Base-by-base conservation (phyloP, 2,329 filamentous ascomycete genomes). In the Colletotrichum liaoningense region DNA sequence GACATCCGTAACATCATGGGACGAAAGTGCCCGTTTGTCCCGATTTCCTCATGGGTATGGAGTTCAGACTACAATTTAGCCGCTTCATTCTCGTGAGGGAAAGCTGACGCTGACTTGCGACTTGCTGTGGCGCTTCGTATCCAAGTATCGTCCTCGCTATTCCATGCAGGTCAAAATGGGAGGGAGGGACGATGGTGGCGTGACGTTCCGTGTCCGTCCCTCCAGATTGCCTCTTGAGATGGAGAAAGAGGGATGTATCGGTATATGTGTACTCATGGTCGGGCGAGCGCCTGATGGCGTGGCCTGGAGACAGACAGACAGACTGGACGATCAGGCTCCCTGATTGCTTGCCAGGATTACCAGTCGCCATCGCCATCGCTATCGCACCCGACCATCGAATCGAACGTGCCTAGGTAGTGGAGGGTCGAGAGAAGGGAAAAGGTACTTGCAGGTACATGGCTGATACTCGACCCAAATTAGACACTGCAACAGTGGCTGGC, bases 401-500 rank as follows among this genome's bases (percentile, higher is more conserved):
- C 42, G 16, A 49, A 49, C 42, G 42, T 49, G 42, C 42, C 26
- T 26, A 26, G 26, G 26, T 26, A 26, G 42, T 11, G 42, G 16
- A 14, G 59, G 19, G 26, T 28, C 33, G 24, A 52, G 57, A 22
- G 11, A 3, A 56, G 46, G 33, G 56, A n/a, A 26, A 30, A 12
- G 49, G 35, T 70, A 73, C 70, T 52, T 62, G 22, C 1, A 22
- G 70, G 35, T 70, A 73, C 70, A 12, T 7, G 16, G 2, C 11
- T 3, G 35, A 35, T 65, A 66, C 67, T 71, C 14, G 54, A 33
- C 60, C 60, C 28, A 22, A 57, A n/a, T 70, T 65, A 65, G 63
- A 67, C 56, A 26, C 52, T 55, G 46, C 22, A n/a, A 54, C 46
- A 46, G 59, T 33, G 54, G 38, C 54, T 60, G 52, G 52, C 59